Evolutionary conservation across 352 stramenopile species (phyloP).

Genomic region (Pythium sp.): DNA sequence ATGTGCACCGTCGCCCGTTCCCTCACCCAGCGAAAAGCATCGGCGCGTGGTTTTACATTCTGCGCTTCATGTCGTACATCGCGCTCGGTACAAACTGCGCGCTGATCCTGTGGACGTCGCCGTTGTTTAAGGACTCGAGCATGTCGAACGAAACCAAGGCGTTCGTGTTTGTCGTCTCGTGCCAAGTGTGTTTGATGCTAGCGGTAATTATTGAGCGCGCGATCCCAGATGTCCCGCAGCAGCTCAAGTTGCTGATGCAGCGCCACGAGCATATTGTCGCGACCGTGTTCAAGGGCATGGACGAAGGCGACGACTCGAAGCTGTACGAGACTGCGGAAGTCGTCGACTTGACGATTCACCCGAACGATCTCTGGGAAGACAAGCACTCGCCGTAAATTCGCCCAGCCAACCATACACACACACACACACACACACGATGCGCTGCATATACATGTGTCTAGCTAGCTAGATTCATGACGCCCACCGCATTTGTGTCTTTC

Average conservation of each 20-base stretch:
- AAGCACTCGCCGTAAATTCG: constrained; percentile 15
- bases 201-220: constrained; percentile 55
- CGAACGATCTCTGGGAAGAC: constrained; percentile 70
- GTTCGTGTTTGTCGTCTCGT: constrained; percentile 70
- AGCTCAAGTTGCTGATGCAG: constrained; percentile 52
- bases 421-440: neutral
- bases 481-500: neutral
- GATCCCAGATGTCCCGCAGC: constrained; percentile 55
- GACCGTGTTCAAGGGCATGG: constrained; percentile 73
- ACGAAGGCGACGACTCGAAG: constrained; percentile 60
- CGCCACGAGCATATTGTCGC: constrained; percentile 75
- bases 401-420: neutral
- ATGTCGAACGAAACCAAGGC: constrained; percentile 41
- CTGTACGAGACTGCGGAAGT: constrained; percentile 71
- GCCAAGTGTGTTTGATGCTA: constrained; percentile 67
- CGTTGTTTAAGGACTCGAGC: constrained; percentile 45
- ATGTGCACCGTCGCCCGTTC: constrained; percentile 73
- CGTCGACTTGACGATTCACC: constrained; percentile 71
- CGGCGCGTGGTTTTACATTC: constrained; percentile 90
- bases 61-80: constrained; percentile 81
- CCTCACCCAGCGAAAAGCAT: constrained; percentile 83
- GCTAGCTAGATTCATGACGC: neutral
- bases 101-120: constrained; percentile 81
- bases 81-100: constrained; percentile 75
- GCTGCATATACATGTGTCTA: neutral